Percentiles rank a stretch among this genome's conserved stretches.
phyloP scores from a whole-genome alignment of 169 alveolate species.

The Plasmodium adleri region DNA sequence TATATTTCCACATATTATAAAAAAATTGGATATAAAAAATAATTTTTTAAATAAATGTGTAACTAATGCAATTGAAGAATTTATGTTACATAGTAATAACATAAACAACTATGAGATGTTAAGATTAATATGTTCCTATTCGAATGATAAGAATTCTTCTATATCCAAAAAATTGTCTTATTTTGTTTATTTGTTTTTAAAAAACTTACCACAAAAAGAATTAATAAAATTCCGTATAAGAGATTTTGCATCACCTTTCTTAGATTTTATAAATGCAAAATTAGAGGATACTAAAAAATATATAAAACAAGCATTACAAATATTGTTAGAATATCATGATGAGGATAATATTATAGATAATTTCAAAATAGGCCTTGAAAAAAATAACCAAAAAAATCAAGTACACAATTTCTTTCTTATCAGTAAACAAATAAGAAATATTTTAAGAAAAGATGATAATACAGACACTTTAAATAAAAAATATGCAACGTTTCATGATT shows the following conservation, averaged over 20 bases:
- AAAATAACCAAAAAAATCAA: neutral
- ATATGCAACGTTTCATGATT: constrained; percentile 58
- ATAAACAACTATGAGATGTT: constrained; percentile 57
- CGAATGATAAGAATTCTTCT: constrained; percentile 44
- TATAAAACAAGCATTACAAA: constrained; percentile 23
- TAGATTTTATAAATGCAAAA: constrained; percentile 65
- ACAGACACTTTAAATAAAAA: constrained; percentile 17
- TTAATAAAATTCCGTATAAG: constrained; percentile 13
- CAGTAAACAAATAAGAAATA: constrained; percentile 44
- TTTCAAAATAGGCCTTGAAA: constrained; percentile 13
- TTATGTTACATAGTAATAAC: constrained; percentile 40
- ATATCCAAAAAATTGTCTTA: constrained; percentile 37
- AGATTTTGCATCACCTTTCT: constrained; percentile 46
- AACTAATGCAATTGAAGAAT: constrained; percentile 22
- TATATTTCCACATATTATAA: constrained; percentile 35
- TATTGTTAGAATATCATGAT: constrained; percentile 23
- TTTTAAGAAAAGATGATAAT: neutral
- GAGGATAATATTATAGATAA: constrained; percentile 17
- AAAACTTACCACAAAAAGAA: constrained; percentile 42
- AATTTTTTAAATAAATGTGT: constrained; percentile 58
- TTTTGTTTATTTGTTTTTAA: constrained; percentile 60
- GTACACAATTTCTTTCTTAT: neutral
- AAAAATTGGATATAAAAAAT: constrained; percentile 48
- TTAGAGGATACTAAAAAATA: constrained; percentile 52
- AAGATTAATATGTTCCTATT: constrained; percentile 47